Base-by-base conservation (phyloP, 2,329 filamentous ascomycete species). In the Xylaria sp. region DNA sequence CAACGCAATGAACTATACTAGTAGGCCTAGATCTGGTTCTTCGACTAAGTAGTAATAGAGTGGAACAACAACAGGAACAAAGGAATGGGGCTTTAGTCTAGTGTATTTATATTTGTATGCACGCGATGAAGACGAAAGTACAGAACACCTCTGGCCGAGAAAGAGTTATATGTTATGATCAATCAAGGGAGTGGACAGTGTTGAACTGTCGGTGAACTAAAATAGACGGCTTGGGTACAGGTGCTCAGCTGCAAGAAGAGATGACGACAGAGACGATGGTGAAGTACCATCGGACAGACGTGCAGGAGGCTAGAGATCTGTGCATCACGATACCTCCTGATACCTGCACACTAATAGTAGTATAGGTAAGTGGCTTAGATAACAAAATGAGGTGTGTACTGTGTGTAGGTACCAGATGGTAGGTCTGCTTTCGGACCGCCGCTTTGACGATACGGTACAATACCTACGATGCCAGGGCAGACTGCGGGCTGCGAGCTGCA, bases 161-260 rank as follows among this genome's bases (percentile, higher is more conserved):
- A 54, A 39, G 44, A 4, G 18, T 37, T 37, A 10, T 37, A 37
- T 10, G 34, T 9, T 32, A 41, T 50, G 56, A 23, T 20, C 12
- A 28, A 46, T 12, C 34, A 44, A 60, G 32, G 34, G 52, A 20
- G 23, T n/a, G 46, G 18, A 55, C 15, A 8, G 41, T 3, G 28
- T 13, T 32, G 58, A 63, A 59, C 7, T 50, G 61, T 68, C 61
- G 68, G 60, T 68, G 61, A 68, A 54, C 32, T 20, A 54, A 55
- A 63, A 64, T 58, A 58, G 34, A 37, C 12, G 28, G 32, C 13
- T 58, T 46, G 46, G 54, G 54, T 34, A 39, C 2, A 50, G n/a
- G n/a, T 13, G 3, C 6, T 54, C 46, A 23, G 18, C 46, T n/a
- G 54, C 25, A 48, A 39, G 39, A 32, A 44, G 48, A 46, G 59